Evolutionary conservation across 495 filamentous ascomycete species (phyloP), one percentile per base, ranked within the genome.

Genomic region (Penicillium crystallinum): DNA sequence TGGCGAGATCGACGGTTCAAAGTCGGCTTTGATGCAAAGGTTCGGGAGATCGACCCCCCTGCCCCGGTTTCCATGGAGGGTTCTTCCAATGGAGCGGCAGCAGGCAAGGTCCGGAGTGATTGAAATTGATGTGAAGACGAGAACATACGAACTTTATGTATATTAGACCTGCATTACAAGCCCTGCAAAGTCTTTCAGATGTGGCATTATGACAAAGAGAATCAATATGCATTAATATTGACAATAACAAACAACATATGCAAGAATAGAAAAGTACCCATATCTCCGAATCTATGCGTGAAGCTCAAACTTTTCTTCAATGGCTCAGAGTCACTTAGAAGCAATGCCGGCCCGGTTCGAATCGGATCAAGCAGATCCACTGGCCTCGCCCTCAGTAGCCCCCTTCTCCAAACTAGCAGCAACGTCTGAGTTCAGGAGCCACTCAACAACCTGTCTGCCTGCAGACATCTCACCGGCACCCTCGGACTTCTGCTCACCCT

Each of bases 1-100:
- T 97, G 95, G 95, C 77, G 93, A 30, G 90, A 91, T 0, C 81
- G 82, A 56, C 78, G 74, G 21, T 97, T 97, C 66, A 80, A 81
- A 64, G 91, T 99, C 11, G 80, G 87, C 4, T 64, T 75, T 33
- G 89, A 96, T 69, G 95, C 91, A 81, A 88, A 78, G 54, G 91
- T 93, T 18, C 66, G 75, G 34, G 77, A 80, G 51, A 74, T 80
- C 44, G 62, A 67, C 23, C 17, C 44, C 15, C 53, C 53, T 19
- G 23, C 37, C 9, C 34, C 53, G 0, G 31, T 23, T 17, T 38
- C 56, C 18, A 39, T 45, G 9, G 52, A 57, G 25, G 61, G 49
- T 2, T 64, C 62, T 27, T 59, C 57, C 0, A 58, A 48, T 3
- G 47, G 48, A 10, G 48, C 53, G 29, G 41, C 52, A 19, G 38